Evolutionary conservation across 306 rosid species (phyloP).

Genomic region (Medicago arabica): DNA sequence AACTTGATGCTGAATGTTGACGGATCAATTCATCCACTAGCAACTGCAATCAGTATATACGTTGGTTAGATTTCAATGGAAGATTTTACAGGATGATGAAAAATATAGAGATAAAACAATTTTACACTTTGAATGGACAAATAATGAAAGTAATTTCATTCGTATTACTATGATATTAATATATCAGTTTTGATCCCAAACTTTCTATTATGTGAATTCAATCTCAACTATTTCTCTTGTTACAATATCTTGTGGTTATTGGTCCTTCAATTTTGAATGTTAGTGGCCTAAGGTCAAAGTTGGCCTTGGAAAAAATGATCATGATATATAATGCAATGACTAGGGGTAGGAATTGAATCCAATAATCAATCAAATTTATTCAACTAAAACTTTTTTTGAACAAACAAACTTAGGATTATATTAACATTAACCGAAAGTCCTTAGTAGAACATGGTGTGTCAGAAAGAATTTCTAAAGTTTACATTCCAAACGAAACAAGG

Average conservation of each 20-base stretch:
- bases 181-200: too few species aligned
- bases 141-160: too few species aligned
- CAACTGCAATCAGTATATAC: conserved; percentile 21
- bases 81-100: background rate
- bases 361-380: background rate
- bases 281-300: background rate
- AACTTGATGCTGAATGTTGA: conserved; percentile 44
- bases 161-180: too few species aligned
- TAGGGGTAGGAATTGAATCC: background rate
- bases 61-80: conserved; percentile 36
- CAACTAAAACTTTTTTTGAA: background rate
- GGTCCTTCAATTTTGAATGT: background rate
- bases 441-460: too few species aligned
- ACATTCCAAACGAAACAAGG: too few species aligned
- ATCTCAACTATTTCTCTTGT: background rate
- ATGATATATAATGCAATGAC: background rate
- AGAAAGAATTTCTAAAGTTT: too few species aligned
- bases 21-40: conserved; percentile 36
- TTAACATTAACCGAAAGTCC: too few species aligned
- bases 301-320: background rate
- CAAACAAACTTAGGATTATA: too few species aligned
- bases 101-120: background rate
- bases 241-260: background rate
- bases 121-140: too few species aligned
- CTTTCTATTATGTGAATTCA: background rate